Conservation (phyloP, 176 grass and related monocot species). For the Avena sativa region DNA sequence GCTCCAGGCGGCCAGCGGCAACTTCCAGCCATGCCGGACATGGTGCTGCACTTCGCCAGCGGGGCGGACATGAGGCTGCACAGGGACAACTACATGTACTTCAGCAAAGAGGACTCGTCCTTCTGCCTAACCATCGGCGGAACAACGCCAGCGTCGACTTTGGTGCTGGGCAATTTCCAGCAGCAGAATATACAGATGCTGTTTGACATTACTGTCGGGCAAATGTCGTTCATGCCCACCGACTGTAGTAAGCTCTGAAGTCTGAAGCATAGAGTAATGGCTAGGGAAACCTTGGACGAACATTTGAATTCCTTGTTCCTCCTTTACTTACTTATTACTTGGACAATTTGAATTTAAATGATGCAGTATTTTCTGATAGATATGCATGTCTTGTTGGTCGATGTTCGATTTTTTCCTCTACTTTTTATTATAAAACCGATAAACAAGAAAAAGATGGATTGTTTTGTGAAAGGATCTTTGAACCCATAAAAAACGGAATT, state of each 20-base stretch:
- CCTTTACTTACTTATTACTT: neutral
- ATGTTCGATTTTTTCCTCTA: too few relatives aligned
- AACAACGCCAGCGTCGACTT: neutral
- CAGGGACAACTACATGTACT: conserved; percentile 6
- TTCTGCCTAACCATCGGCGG: neutral
- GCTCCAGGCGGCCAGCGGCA: neutral
- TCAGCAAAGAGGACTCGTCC: neutral
- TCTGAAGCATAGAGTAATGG: neutral
- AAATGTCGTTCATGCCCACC: neutral
- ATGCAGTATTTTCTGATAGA: neutral
- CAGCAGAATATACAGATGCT: conserved; percentile 33
- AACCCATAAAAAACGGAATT: neutral
- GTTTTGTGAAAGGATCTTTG: neutral
- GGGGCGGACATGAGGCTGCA: conserved; percentile 53
- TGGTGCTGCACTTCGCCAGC: conserved; percentile 53
- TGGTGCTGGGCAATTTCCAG: conserved; percentile 29
- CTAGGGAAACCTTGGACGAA: neutral
- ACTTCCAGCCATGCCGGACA: conserved; percentile 29
- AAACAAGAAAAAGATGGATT: neutral
- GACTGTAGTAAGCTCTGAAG: conserved; percentile 31
- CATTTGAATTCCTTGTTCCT: neutral
- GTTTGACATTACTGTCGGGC: neutral
- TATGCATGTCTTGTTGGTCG: too few relatives aligned
- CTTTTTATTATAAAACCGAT: too few relatives aligned
- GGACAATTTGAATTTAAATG: neutral